phyloP scores from a whole-genome alignment of 352 stramenopile genomes.

The Phytophthora kernoviae region DNA sequence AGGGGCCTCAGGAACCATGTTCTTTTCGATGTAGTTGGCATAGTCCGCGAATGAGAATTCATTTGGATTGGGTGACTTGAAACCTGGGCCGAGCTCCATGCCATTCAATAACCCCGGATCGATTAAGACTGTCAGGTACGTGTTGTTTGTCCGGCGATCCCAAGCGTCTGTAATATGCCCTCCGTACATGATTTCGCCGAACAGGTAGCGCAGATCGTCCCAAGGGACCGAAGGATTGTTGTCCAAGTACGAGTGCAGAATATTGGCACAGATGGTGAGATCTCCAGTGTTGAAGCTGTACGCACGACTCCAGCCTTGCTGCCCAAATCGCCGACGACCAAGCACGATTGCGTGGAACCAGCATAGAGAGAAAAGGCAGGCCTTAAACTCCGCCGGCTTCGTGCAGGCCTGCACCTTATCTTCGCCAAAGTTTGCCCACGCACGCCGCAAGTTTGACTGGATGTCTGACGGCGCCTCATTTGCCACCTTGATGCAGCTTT shows the following conservation, averaged over 20 bases:
- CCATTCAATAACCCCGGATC: constrained; percentile 83
- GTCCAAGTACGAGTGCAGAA: constrained; percentile 93
- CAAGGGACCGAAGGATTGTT: constrained; percentile 92
- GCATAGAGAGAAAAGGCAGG: constrained; percentile 94
- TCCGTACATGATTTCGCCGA: constrained; percentile 98
- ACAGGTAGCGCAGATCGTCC: constrained; percentile 96
- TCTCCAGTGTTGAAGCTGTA: constrained; percentile 97
- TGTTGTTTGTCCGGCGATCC: constrained; percentile 96
- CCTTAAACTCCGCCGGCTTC: constrained; percentile 92
- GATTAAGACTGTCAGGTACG: constrained; percentile 92
- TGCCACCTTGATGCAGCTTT: constrained; percentile 95
- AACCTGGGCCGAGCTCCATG: constrained; percentile 94
- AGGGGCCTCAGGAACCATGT: constrained; percentile 92
- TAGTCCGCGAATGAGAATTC: constrained; percentile 87
- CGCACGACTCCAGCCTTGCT: constrained; percentile 93
- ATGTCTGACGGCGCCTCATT: constrained; percentile 97
- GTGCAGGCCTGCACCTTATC: constrained; percentile 87
- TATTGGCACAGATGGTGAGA: constrained; percentile 95
- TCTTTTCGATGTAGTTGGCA: constrained; percentile 93
- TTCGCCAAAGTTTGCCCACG: constrained; percentile 95
- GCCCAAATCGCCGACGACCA: constrained; percentile 90
- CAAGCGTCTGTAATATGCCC: constrained; percentile 96
- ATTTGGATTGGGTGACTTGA: constrained; percentile 91
- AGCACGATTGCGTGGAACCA: constrained; percentile 97
- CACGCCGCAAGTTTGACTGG: constrained; percentile 93